These are phyloP conservation scores for Globisporangium cylindrosporum DNA, from an alignment of 352 stramenopile genomes.

Conservation along the genomic window DNA sequence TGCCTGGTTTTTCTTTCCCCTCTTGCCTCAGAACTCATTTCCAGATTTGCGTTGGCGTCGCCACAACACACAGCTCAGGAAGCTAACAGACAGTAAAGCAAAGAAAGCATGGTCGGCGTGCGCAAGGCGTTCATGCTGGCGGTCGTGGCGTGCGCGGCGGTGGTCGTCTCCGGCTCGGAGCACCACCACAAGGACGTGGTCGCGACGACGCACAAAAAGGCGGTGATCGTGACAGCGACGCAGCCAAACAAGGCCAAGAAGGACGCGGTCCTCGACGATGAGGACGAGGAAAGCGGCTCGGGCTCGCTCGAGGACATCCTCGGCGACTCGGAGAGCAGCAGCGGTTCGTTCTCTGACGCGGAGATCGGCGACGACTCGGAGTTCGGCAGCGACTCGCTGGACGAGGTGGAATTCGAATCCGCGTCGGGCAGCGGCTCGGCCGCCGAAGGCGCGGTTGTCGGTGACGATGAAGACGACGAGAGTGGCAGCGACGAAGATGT, in stretches of 20 bases:
- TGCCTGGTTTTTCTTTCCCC: not conserved
- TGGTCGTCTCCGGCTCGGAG: slow-evolving; percentile 5
- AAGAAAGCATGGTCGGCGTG: slow-evolving; percentile 13
- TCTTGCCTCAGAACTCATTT: not conserved
- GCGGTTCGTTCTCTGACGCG: not conserved
- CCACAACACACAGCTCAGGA: not conserved
- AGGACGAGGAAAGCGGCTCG: not conserved
- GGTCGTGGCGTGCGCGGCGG: slow-evolving; percentile 12
- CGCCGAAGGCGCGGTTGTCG: not conserved
- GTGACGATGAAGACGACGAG: slow-evolving; percentile 4
- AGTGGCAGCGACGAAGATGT: slow-evolving; percentile 17
- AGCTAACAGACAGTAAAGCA: not conserved
- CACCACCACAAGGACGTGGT: slow-evolving; percentile 16
- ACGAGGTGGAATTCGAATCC: not conserved
- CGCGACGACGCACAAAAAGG: slow-evolving; percentile 10
- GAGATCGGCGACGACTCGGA: not conserved
- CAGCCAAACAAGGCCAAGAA: not conserved
- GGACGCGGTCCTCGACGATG: not conserved
- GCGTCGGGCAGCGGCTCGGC: not conserved
- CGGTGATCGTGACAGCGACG: slow-evolving; percentile 1
- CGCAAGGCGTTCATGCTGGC: slow-evolving; percentile 15
- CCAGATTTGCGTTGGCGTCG: slow-evolving; percentile 6
- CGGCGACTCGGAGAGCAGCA: not conserved
- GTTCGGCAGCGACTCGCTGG: slow-evolving; percentile 11
- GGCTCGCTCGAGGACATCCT: slow-evolving; percentile 3